These are phyloP conservation scores for Cardamine chenopodiifolia DNA, from an alignment of 345 rosid genomes.

Conservation along the genomic window DNA sequence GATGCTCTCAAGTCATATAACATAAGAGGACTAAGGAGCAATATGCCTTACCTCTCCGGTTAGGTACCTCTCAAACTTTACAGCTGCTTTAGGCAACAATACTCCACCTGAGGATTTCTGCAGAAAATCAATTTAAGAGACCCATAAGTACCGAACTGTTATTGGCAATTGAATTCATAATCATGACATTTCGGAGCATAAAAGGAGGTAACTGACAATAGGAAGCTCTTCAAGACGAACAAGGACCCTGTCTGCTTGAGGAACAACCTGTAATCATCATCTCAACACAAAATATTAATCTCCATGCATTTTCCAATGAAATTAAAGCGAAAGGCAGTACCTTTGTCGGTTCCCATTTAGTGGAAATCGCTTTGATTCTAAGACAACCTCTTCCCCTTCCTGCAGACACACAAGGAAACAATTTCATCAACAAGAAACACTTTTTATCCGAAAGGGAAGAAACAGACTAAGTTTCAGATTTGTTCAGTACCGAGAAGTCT, in stretches of 20 bases:
- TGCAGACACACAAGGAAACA: not conserved
- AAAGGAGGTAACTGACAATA: conserved; percentile 39
- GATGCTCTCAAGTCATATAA: conserved; percentile 5
- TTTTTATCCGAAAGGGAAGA: not conserved
- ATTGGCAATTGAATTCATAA: not conserved
- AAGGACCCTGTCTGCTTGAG: conserved; percentile 93
- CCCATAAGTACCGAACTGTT: not conserved
- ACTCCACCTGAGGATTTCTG: conserved; percentile 94
- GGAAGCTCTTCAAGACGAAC: conserved; percentile 81
- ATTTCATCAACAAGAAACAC: not conserved
- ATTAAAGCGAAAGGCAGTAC: conserved; percentile 36
- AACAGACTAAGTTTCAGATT: not conserved
- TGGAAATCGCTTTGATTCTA: conserved; percentile 63
- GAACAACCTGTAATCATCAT: conserved; percentile 66
- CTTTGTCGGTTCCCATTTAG: conserved; percentile 84
- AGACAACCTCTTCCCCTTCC: conserved; percentile 54
- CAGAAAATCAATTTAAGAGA: not conserved
- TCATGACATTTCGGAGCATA: conserved; percentile 5
- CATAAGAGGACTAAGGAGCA: conserved; percentile 10
- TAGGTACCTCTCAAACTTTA: conserved; percentile 81
- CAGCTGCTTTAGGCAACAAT: conserved; percentile 87
- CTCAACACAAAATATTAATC: not conserved
- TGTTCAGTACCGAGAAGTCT: conserved; percentile 45
- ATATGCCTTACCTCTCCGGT: conserved; percentile 71
- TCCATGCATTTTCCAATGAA: not conserved